phyloP scores from a whole-genome alignment of 2,329 filamentous ascomycete genomes.

The Scolecobasidium constrictum region DNA sequence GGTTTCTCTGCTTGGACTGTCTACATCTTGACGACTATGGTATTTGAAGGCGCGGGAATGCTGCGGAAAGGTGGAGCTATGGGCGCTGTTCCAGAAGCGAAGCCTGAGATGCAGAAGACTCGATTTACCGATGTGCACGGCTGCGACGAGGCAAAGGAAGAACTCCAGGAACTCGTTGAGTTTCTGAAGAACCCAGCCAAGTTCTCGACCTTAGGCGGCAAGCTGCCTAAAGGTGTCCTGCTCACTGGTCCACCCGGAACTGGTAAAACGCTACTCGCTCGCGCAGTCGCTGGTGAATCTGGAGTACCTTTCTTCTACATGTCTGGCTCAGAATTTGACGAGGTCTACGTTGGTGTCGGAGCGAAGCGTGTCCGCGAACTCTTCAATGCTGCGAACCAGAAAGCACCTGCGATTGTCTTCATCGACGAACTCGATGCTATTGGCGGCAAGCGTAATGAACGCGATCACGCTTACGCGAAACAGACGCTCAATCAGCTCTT shows the following conservation, averaged over 20 bases:
- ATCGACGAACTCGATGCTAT: slow-evolving; percentile 93
- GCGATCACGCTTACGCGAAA: slow-evolving; percentile 90
- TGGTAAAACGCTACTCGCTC: slow-evolving; percentile 89
- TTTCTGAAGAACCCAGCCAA: slow-evolving; percentile 88
- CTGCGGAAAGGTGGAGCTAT: slow-evolving; percentile 66
- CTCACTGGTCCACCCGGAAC: slow-evolving; percentile 93
- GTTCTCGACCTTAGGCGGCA: slow-evolving; percentile 88
- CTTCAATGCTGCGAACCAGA: slow-evolving; percentile 71
- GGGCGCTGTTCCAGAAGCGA: slow-evolving; percentile 67
- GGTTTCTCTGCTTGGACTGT: slow-evolving; percentile 68
- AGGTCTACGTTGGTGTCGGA: slow-evolving; percentile 94
- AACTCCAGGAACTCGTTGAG: slow-evolving; percentile 92
- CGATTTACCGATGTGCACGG: slow-evolving; percentile 92
- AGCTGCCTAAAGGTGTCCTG: slow-evolving; percentile 92
- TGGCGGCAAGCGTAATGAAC: slow-evolving; percentile 82
- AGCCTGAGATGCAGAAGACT: slow-evolving; percentile 83
- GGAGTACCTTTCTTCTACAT: slow-evolving; percentile 99
- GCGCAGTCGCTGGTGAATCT: slow-evolving; percentile 91
- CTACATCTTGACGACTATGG: slow-evolving; percentile 67
- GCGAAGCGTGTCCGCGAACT: slow-evolving; percentile 92
- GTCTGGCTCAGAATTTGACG: slow-evolving; percentile 97
- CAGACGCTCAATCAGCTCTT: slow-evolving; percentile 96
- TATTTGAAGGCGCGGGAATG: slow-evolving; percentile 63
- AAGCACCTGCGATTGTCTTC: slow-evolving; percentile 88
- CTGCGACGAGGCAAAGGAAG: slow-evolving; percentile 96